Evolutionary conservation across 2,329 filamentous ascomycete species (phyloP), one percentile per base, ranked within the genome.

Genomic region (Neodidymelliopsis sp.): DNA sequence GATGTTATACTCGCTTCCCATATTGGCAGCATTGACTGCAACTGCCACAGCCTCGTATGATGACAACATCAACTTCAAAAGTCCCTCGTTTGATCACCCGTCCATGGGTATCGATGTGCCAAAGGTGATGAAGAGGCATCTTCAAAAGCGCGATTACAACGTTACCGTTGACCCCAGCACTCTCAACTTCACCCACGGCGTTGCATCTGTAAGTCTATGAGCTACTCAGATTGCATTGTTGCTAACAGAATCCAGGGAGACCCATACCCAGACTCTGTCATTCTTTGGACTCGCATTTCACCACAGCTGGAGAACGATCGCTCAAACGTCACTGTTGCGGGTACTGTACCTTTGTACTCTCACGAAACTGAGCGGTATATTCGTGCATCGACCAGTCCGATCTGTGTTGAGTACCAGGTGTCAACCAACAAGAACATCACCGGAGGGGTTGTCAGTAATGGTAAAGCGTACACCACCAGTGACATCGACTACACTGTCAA

Each of bases 401-500:
- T 90, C 23, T 91, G 88, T 59, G 79, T 90, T 0, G 78, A 85
- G 25, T 91, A 84, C 77, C 81, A 80, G 48, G 80, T 90, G 13
- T 77, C 78, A 11, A 72, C 73, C 15, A 78, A 80, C 57, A 65
- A 77, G 38, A 69, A 74, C n/a, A 74, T 81, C 23, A 70, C 71
- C 9, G 45, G 46, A 15, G 58, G 75, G 2, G 73, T 82, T 6
- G 81, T 83, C 2, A 76, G 80, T 39, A 75, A 74, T 1, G 88
- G 88, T 4, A 81, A 73, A 25, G 85, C 80, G 1, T 89, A 85
- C 63, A 91, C 88, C 0, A 88, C 81, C 25, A 87, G 83, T 1
- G 88, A 91, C 65, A 83, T 91, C 36, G 88, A 91, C 65, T 91
- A 86, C 65, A 91, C 88, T 0, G 76, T 90, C 49, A 90, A 86